phyloP scores from a whole-genome alignment of 169 alveolate genomes.

The Plasmodium gallinaceum region DNA sequence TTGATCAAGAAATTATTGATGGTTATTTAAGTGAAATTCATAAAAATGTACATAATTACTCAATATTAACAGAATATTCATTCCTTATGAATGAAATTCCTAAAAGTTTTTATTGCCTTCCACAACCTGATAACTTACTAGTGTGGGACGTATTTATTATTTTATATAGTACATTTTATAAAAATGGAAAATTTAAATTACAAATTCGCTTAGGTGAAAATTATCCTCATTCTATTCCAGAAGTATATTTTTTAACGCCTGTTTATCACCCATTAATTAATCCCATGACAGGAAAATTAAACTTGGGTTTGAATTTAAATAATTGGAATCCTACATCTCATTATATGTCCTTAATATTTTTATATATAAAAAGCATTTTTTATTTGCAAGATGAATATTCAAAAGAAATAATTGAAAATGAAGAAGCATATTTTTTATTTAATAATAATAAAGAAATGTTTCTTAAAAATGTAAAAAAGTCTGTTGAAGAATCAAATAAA shows the following conservation, averaged over 20 bases:
- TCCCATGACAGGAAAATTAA: constrained; percentile 52
- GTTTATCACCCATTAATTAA: constrained; percentile 53
- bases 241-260: constrained; percentile 51
- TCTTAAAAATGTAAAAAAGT: constrained; percentile 38
- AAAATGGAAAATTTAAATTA: constrained; percentile 39
- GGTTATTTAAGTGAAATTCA: constrained; percentile 53
- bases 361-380: constrained; percentile 53
- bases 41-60: constrained; percentile 39
- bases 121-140: constrained; percentile 49
- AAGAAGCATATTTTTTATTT: constrained; percentile 42
- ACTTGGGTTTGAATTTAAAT: constrained; percentile 23
- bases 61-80: constrained; percentile 64
- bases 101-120: constrained; percentile 49
- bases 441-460: constrained; percentile 43
- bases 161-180: constrained; percentile 50
- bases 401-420: constrained; percentile 33
- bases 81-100: constrained; percentile 60
- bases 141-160: constrained; percentile 55
- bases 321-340: constrained; percentile 49
- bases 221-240: constrained; percentile 49
- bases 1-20: constrained; percentile 58
- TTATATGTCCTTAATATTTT: constrained; percentile 61
- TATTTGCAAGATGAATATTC: constrained; percentile 50
- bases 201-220: constrained; percentile 56
- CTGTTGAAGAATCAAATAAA: constrained; percentile 17